Conservation (phyloP, 1,139 yeast species). For the Suhomyces maxii region DNA sequence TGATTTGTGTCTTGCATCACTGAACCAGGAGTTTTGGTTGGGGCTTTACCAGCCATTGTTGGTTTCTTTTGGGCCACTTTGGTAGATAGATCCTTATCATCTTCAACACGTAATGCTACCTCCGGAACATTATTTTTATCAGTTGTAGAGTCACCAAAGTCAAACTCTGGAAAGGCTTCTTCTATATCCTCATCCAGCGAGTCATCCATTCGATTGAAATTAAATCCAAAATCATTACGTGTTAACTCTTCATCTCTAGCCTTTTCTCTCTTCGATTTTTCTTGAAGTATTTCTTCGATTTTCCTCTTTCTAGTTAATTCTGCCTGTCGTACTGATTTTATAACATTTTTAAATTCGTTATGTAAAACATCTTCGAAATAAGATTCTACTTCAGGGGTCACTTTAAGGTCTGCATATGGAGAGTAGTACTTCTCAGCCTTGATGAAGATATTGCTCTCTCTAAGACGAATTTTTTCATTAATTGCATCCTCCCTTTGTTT, state of each 20-base stretch:
- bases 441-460: conserved; percentile 39
- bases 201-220: conserved; percentile 25
- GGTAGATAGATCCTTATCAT: neutral
- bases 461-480: conserved; percentile 21
- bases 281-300: conserved; percentile 23
- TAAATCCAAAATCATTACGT: conserved; percentile 32
- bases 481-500: conserved; percentile 21
- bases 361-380: conserved; percentile 29
- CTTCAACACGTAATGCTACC: no score
- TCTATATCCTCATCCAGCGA: conserved; percentile 23
- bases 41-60: neutral
- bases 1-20: neutral
- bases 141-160: conserved; percentile 9
- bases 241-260: conserved; percentile 19
- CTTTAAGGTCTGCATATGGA: conserved; percentile 33
- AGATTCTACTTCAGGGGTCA: conserved; percentile 26
- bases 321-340: conserved; percentile 37
- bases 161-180: conserved; percentile 17
- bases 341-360: conserved; percentile 37
- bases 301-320: conserved; percentile 23
- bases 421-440: conserved; percentile 47
- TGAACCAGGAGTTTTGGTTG: neutral
- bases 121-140: neutral
- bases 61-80: neutral
- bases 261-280: conserved; percentile 24